These are phyloP conservation scores for Wickerhamiella nectarea DNA, from an alignment of 805 yeast species.

Conservation along the genomic window DNA sequence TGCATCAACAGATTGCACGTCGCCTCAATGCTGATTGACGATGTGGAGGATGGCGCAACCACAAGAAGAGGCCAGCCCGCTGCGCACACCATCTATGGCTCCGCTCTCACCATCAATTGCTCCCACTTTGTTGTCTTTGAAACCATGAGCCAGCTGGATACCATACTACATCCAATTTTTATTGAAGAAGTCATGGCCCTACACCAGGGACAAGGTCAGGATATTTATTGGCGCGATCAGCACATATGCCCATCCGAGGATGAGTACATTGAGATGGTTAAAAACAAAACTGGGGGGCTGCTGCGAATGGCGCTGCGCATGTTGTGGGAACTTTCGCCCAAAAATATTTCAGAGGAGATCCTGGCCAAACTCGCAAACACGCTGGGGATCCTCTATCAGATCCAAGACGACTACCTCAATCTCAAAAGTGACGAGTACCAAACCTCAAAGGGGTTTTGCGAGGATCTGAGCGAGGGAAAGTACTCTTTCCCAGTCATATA, in stretches of 20 bases:
- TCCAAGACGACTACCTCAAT: conserved; percentile 73
- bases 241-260: conserved; percentile 41
- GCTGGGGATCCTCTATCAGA: conserved; percentile 74
- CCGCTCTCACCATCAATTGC: conserved; percentile 67
- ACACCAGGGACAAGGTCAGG: conserved; percentile 85
- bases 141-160: conserved; percentile 38
- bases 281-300: conserved; percentile 81
- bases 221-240: conserved; percentile 75
- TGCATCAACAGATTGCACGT: conserved; percentile 50
- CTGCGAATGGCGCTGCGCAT: conserved; percentile 61
- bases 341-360: background rate
- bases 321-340: conserved; percentile 32
- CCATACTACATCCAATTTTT: conserved; percentile 30
- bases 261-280: conserved; percentile 67
- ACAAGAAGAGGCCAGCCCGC: conserved; percentile 66
- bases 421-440: conserved; percentile 38
- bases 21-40: conserved; percentile 65
- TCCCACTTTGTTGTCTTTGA: conserved; percentile 72
- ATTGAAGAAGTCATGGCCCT: conserved; percentile 65
- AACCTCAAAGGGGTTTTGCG: conserved; percentile 65
- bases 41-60: conserved; percentile 67
- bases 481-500: conserved; percentile 77
- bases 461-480: conserved; percentile 83
- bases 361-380: conserved; percentile 54
- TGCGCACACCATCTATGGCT: conserved; percentile 66